Conservation (phyloP, 495 filamentous ascomycete genomes). For the Daldinia caldariorum region DNA sequence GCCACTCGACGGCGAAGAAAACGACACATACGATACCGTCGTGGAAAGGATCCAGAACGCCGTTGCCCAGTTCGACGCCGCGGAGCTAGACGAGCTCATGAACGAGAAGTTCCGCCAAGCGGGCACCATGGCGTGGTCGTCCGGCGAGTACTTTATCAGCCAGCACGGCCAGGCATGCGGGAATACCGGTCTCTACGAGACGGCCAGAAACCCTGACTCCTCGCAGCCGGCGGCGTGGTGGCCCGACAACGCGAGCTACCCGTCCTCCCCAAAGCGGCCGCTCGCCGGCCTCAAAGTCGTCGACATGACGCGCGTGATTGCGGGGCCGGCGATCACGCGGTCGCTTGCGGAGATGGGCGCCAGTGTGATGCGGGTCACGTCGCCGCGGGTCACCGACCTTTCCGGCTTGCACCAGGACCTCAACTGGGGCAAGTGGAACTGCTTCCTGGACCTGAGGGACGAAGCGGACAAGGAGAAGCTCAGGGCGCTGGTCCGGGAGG, state of each 20-base stretch:
- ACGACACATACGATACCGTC: background rate
- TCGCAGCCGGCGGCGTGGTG: constrained; percentile 48
- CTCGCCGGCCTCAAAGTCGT: constrained; percentile 68
- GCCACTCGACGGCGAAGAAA: background rate
- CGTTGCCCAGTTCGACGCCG: background rate
- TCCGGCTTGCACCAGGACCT: background rate
- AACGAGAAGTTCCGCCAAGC: background rate
- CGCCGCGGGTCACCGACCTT: constrained; percentile 50
- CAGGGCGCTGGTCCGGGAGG: background rate
- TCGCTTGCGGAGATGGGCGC: constrained; percentile 67
- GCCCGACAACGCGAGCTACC: constrained; percentile 44
- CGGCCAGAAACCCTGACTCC: constrained; percentile 41
- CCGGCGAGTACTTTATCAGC: background rate
- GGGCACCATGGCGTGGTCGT: background rate
- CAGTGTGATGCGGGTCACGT: constrained; percentile 66
- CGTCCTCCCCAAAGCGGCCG: constrained; percentile 51
- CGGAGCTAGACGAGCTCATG: background rate
- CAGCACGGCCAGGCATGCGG: background rate
- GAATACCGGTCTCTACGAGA: constrained; percentile 56
- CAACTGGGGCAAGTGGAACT: background rate
- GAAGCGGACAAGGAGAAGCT: background rate
- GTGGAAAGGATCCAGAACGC: background rate
- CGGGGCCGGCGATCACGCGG: constrained; percentile 61
- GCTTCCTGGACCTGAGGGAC: background rate
- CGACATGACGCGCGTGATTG: constrained; percentile 66